Evolutionary conservation across 805 yeast species (phyloP).

Genomic region (Lipomyces lipofer): DNA sequence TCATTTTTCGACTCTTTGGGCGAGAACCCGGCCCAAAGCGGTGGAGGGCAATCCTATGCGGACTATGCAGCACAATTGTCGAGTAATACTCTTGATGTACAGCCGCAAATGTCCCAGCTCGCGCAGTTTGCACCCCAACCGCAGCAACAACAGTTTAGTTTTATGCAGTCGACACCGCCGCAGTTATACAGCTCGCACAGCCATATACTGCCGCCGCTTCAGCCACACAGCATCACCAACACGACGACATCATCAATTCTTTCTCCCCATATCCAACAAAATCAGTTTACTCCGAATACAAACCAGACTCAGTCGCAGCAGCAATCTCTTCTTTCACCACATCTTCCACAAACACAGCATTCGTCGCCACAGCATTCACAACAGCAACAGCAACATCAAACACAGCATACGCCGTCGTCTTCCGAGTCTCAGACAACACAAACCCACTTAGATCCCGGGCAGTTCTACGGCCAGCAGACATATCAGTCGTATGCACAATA

Average conservation of each 20-base stretch:
- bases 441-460: background rate
- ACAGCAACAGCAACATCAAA: slow-evolving; percentile 9
- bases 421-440: no score
- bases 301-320: background rate
- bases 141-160: slow-evolving; percentile 5
- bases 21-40: background rate
- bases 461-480: background rate
- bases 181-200: no score
- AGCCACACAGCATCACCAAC: slow-evolving; percentile 1
- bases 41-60: background rate
- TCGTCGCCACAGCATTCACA: slow-evolving; percentile 4
- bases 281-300: no score
- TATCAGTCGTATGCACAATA: background rate
- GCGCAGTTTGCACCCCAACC: slow-evolving; percentile 4
- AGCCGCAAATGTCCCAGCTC: slow-evolving; percentile 7
- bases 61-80: slow-evolving; percentile 12
- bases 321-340: background rate
- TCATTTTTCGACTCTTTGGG: slow-evolving; percentile 1
- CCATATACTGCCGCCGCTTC: slow-evolving; percentile 1
- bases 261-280: no score
- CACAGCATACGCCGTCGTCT: slow-evolving; percentile 4
- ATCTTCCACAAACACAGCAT: slow-evolving; percentile 8
- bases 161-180: background rate
- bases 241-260: slow-evolving; percentile 9
- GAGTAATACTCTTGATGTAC: background rate